Base-by-base conservation (phyloP, 176 grass and related monocot species). In the Avena sativa region DNA sequence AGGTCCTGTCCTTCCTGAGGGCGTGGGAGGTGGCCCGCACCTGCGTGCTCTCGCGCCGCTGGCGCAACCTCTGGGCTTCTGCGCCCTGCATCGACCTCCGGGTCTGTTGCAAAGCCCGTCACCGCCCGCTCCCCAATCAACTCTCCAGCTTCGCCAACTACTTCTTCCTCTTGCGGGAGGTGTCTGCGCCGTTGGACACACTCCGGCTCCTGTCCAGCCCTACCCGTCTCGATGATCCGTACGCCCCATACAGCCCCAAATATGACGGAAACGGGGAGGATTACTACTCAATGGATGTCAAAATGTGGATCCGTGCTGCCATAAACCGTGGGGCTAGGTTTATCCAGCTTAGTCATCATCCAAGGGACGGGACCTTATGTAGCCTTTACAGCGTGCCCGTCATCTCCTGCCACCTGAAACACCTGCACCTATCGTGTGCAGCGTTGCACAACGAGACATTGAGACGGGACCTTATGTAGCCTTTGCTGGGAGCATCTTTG, bases 71-170 rank as follows among this genome's bases (percentile, higher is more conserved):
- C 32, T 70, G 66, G 66, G 66, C 66, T 3, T 70, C 66, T 16
- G 66, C 66, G 34, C 66, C 66, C 34, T 70, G 32, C 66, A 8
- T 70, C 28, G 74, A 78, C 74, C 26, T 78, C 74, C 74, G 51
- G 28, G 51, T n/a, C 74, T 38, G 28, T 9, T 16, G 74, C 50
- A 53, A 32, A 48, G 3, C 15, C 25, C 25, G 51, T 4, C 50
- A 77, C 74, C 26, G 15, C 2, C 16, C 3, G 8, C 8, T 17
- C 1, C 51, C 50, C 23, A 5, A 0, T 50, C 8, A 11, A 0
- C 6, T 77, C 28, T 15, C 10, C 76, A 21, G 6, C 10, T 79
- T 79, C 11, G 19, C 13, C 76, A 43, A 79, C 76, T 17, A 57
- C 32, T 15, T 44, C 10, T 79, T 79, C 5, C 30, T 60, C 76